phyloP scores from a whole-genome alignment of 805 yeast genomes.

The Lachancea sp. region DNA sequence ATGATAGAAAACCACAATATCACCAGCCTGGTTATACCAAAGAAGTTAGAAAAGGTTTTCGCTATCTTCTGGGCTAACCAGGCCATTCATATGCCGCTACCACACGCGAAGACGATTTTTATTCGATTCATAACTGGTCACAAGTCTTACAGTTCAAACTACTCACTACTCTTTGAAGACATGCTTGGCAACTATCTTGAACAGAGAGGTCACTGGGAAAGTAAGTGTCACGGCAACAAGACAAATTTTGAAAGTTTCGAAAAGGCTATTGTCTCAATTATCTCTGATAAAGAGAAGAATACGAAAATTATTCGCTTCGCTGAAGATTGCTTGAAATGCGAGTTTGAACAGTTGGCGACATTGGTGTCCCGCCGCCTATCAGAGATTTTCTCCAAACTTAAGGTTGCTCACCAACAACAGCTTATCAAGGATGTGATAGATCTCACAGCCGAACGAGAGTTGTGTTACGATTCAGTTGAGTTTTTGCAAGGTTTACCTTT shows the following conservation, averaged over 20 bases:
- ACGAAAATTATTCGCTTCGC: constrained; percentile 55
- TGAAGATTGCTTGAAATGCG: constrained; percentile 44
- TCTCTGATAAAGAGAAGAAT: constrained; percentile 56
- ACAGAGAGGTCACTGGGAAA: constrained; percentile 41
- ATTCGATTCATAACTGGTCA: constrained; percentile 40
- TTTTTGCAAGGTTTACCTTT: constrained; percentile 50
- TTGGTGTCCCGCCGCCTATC: constrained; percentile 46
- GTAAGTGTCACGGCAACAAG: constrained; percentile 41
- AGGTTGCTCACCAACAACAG: constrained; percentile 49
- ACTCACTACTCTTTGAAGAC: constrained; percentile 43
- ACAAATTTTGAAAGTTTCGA: constrained; percentile 53
- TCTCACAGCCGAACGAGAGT: constrained; percentile 38
- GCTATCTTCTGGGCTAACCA: constrained; percentile 67
- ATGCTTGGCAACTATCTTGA: constrained; percentile 41
- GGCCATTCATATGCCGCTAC: constrained; percentile 45
- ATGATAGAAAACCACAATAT: constrained; percentile 47
- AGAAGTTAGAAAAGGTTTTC: constrained; percentile 52
- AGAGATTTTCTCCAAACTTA: constrained; percentile 51
- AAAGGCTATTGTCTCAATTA: constrained; percentile 46
- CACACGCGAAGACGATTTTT: constrained; percentile 49
- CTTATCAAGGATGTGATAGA: constrained; percentile 58
- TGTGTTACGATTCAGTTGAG: constrained; percentile 47
- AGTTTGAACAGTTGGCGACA: constrained; percentile 39
- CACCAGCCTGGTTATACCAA: constrained; percentile 38
- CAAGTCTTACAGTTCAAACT: constrained; percentile 23